Evolutionary conservation across 768 basidiomycete species (phyloP).

Genomic region (Polyporus arcularius): DNA sequence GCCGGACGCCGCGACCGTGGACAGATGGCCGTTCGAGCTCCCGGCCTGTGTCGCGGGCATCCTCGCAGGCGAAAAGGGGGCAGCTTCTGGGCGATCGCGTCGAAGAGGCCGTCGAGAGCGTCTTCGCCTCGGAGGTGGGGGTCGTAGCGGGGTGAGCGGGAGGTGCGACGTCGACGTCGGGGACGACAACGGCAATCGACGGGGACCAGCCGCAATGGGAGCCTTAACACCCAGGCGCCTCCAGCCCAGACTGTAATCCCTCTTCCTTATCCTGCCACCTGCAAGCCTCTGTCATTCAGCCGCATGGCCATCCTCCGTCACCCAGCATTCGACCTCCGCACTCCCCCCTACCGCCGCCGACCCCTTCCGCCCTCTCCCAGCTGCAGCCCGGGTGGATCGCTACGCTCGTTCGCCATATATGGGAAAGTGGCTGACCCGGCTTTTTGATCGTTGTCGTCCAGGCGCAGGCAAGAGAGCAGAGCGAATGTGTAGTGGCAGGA

Average conservation of each 20-base stretch:
- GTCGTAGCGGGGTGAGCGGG: neutral
- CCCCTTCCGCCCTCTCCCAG: neutral
- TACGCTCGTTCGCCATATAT: constrained; percentile 5
- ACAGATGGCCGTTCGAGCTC: constrained; percentile 14
- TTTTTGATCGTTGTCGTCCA: too few relatives aligned
- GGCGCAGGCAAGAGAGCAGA: too few relatives aligned
- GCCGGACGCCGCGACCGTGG: constrained; percentile 6
- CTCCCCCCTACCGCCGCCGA: neutral
- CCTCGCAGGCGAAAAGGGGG: neutral
- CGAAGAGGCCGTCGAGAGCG: neutral
- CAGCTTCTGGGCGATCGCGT: neutral
- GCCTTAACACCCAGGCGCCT: constrained; percentile 14
- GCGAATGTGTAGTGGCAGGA: too few relatives aligned
- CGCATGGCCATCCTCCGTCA: constrained; percentile 7
- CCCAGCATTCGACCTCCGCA: constrained; percentile 2
- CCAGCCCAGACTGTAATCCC: constrained; percentile 1
- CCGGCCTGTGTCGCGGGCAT: constrained; percentile 17
- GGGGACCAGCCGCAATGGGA: constrained; percentile 8
- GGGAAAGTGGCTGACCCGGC: neutral
- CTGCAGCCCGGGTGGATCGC: neutral
- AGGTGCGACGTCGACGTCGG: constrained; percentile 10
- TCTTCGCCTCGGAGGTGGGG: neutral
- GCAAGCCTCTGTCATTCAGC: constrained; percentile 16
- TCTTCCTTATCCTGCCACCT: constrained; percentile 4
- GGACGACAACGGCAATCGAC: constrained; percentile 11